phyloP scores from a whole-genome alignment of 2,329 filamentous ascomycete genomes.

The Monosporascus sp. region DNA sequence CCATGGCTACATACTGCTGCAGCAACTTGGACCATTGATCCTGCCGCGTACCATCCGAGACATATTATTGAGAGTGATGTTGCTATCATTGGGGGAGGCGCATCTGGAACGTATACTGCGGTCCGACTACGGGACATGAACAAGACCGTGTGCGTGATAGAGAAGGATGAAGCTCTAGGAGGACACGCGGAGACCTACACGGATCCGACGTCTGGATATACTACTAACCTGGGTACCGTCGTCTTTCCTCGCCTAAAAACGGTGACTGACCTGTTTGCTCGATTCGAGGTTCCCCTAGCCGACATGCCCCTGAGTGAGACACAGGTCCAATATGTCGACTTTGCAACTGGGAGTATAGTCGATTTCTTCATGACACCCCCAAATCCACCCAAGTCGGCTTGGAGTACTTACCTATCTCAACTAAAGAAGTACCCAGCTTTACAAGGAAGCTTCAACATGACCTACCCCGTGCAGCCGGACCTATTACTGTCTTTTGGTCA shows the following conservation, averaged over 20 bases:
- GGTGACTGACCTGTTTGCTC: slow-evolving; percentile 7
- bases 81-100: slow-evolving; percentile 30
- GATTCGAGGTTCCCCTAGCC: background rate
- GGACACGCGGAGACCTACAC: slow-evolving; percentile 15
- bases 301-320: background rate
- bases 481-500: slow-evolving; percentile 11
- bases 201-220: slow-evolving; percentile 1
- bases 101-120: slow-evolving; percentile 29
- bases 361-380: background rate
- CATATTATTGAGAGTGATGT: slow-evolving; percentile 21
- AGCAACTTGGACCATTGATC: background rate
- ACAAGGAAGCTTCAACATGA: slow-evolving; percentile 6
- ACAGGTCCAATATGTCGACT: slow-evolving; percentile 4
- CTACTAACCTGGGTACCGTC: slow-evolving; percentile 2
- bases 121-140: slow-evolving; percentile 24
- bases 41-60: background rate
- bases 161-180: slow-evolving; percentile 26
- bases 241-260: slow-evolving; percentile 2
- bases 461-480: slow-evolving; percentile 9
- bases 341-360: slow-evolving; percentile 1
- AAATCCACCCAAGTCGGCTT: background rate
- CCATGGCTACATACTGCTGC: no score
- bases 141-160: slow-evolving; percentile 30
- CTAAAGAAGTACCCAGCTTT: slow-evolving; percentile 8
- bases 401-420: background rate